Percentiles rank a stretch among this genome's conserved stretches.
phyloP scores from a whole-genome alignment of 2,329 filamentous ascomycete species.

The Alternaria sp. region DNA sequence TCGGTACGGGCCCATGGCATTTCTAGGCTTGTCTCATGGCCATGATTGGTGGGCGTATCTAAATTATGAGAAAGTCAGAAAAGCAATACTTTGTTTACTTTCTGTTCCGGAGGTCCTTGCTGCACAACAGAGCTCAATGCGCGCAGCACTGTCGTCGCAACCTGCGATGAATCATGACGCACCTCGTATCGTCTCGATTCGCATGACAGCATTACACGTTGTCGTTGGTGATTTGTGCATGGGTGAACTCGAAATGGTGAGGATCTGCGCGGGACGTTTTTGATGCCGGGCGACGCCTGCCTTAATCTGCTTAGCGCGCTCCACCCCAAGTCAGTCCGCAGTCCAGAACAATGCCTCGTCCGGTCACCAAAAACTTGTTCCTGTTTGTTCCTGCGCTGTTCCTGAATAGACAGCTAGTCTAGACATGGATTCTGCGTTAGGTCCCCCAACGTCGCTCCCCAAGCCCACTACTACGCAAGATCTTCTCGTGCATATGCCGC shows the following conservation, averaged over 20 bases:
- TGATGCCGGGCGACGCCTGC: constrained; percentile 14
- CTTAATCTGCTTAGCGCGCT: neutral
- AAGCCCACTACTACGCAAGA: constrained; percentile 11
- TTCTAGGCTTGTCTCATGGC: neutral
- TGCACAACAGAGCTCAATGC: neutral
- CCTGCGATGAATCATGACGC: neutral
- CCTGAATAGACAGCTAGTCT: constrained; percentile 17
- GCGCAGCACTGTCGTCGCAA: neutral
- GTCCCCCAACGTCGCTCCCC: constrained; percentile 11
- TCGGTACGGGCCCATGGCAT: constrained; percentile 9
- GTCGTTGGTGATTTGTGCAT: constrained; percentile 7
- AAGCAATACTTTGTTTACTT: neutral
- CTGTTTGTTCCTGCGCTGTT: constrained; percentile 26
- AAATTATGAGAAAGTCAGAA: constrained; percentile 5
- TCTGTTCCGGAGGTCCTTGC: neutral
- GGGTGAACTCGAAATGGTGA: neutral
- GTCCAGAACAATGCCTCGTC: constrained; percentile 17
- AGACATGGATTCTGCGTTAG: constrained; percentile 18
- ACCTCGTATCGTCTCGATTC: neutral
- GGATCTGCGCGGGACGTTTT: constrained; percentile 18
- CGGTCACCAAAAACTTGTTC: constrained; percentile 14
- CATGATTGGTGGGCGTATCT: constrained; percentile 6
- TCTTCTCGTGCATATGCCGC: constrained; percentile 16
- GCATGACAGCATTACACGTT: constrained; percentile 4
- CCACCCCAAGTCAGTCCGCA: constrained; percentile 5